Evolutionary conservation across 352 stramenopile species (phyloP), one percentile per base, ranked within the genome.

Genomic region (Pythium vanterpoolii): DNA sequence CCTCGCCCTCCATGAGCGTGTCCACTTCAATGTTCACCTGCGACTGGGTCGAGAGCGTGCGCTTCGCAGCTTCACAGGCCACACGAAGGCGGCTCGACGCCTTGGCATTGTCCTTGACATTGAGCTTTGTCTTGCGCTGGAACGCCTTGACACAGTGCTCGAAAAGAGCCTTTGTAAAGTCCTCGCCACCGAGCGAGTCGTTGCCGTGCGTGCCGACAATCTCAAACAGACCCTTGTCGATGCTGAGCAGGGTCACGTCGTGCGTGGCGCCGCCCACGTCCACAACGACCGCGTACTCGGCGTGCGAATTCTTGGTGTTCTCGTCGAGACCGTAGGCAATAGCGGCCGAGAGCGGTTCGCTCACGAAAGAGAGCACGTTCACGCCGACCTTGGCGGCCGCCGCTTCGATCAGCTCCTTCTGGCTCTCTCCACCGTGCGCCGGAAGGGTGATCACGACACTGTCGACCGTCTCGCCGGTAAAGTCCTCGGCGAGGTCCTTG

Each of bases 261-360:
- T 98, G 97, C 8, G 96, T 99, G 53, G 96, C 96, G 44, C 96
- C 96, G 62, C 96, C 96, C 64, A 99, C 92, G 73, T 99, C 97
- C 56, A 99, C 99, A 56, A 99, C 98, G 30, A 99, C 79, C 24
- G 98, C 92, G 64, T 97, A 98, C 70, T 98, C 90, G 49, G 97
- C 87, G 60, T 89, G 79, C 46, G 80, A 71, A 50, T 80, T 83
- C 69, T 86, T 89, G n/a, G 67, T 65, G 57, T 66, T 73, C 71
- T 99, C 97, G 67, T 99, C 97, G 21, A 99, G 78, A 33, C 97
- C 96, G 74, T 99, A 99, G n/a, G 96, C 97, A 72, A 99, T 98
- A 46, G 97, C 97, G 49, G 97, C 97, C 44, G 97, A 96, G 19
- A 98, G 95, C 36, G 97, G 97, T 76, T 99, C 97, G 74, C 98